These are phyloP conservation scores for Pyrus betulifolia DNA, from an alignment of 306 rosid species.

Conservation along the genomic window DNA sequence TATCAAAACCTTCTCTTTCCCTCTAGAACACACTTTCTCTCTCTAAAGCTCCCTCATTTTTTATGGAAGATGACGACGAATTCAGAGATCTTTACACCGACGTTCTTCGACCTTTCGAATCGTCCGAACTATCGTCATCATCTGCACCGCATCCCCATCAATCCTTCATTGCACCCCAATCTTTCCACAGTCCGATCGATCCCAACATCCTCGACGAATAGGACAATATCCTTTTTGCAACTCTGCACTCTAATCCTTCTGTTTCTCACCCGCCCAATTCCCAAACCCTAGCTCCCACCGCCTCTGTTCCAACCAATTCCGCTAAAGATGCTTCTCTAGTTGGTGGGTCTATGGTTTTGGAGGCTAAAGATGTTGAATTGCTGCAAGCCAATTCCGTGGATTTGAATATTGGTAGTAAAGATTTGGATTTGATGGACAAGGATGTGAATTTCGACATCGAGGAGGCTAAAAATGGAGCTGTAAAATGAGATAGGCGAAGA, in stretches of 20 bases:
- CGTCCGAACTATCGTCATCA: constrained; percentile 36
- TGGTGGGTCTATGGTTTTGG: no score
- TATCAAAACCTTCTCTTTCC: no score
- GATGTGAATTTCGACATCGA: no score
- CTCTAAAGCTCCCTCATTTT: no score
- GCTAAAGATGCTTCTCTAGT: neutral
- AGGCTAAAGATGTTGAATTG: no score
- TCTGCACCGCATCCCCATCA: constrained; percentile 29
- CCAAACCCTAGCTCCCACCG: constrained; percentile 31
- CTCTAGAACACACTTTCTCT: no score
- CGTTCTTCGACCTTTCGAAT: constrained; percentile 64
- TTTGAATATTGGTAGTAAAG: no score
- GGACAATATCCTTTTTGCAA: constrained; percentile 30
- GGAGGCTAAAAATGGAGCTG: no score
- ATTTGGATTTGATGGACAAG: no score
- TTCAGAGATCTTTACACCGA: constrained; percentile 97
- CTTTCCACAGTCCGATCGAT: constrained; percentile 43
- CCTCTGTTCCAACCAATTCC: constrained; percentile 9
- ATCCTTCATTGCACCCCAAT: constrained; percentile 21
- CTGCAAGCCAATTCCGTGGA: no score
- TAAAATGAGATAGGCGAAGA: no score
- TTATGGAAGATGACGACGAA: constrained; percentile 97
- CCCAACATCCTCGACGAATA: constrained; percentile 36
- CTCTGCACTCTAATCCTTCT: constrained; percentile 21
- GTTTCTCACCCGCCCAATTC: constrained; percentile 11